A percentile compares a stretch with the other conserved stretches of the same genome.
phyloP scores from a whole-genome alignment of 106 monocot species.

The Platanthera guangdongensis region DNA sequence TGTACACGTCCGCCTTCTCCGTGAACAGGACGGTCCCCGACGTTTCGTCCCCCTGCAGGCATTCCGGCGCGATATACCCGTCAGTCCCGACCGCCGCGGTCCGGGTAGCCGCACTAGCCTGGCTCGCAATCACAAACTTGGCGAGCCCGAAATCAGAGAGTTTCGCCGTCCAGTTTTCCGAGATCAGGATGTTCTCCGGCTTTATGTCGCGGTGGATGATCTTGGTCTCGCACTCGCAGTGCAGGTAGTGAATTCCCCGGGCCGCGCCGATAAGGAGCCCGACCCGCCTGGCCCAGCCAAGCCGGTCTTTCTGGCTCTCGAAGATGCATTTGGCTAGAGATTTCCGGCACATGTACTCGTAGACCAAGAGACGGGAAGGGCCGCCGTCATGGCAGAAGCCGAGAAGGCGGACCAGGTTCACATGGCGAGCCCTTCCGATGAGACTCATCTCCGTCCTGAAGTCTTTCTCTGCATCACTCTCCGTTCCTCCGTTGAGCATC shows the following conservation, averaged over 20 bases:
- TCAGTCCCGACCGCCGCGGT: conserved; percentile 6
- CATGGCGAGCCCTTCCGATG: background rate
- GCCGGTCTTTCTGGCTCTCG: background rate
- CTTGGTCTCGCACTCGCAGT: conserved; percentile 1
- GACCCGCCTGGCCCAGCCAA: background rate
- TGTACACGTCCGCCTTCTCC: conserved; percentile 39
- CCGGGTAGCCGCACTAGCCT: background rate
- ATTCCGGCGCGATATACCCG: conserved; percentile 38
- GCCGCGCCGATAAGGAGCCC: background rate
- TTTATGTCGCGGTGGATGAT: conserved; percentile 7
- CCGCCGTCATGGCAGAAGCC: conserved; percentile 2
- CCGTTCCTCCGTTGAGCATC: background rate
- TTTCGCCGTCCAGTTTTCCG: conserved; percentile 10
- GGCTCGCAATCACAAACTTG: conserved; percentile 15
- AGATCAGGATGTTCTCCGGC: conserved; percentile 8
- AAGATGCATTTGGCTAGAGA: background rate
- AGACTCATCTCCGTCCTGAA: conserved; percentile 2
- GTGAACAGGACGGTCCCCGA: conserved; percentile 6
- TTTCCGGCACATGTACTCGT: background rate
- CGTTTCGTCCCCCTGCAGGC: conserved; percentile 3
- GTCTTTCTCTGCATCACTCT: background rate
- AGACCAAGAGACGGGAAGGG: background rate
- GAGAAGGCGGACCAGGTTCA: background rate
- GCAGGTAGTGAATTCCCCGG: background rate
- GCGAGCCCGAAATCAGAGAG: conserved; percentile 48